Evolutionary conservation across 169 alveolate species (phyloP).

Genomic region (Cryptosporidium canis): DNA sequence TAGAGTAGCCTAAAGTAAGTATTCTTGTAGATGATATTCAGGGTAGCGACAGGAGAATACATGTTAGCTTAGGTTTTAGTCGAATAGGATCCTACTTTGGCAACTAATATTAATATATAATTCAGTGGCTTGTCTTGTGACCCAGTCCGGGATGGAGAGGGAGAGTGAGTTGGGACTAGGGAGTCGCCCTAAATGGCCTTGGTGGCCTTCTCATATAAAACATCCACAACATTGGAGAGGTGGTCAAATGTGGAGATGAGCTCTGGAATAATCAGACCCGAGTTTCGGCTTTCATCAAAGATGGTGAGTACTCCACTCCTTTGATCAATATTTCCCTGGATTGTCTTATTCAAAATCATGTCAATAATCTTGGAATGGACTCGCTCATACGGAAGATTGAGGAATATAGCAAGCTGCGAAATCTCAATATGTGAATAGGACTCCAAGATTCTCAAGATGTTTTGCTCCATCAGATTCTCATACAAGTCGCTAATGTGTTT

Average conservation of each 20-base stretch:
- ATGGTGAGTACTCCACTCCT: slow-evolving; percentile 91
- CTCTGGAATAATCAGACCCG: slow-evolving; percentile 79
- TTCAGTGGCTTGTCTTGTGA: neutral
- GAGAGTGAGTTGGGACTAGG: neutral
- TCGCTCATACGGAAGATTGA: slow-evolving; percentile 84
- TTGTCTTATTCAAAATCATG: slow-evolving; percentile 93
- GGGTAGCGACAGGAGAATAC: neutral
- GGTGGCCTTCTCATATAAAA: slow-evolving; percentile 82
- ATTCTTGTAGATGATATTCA: too few relatives aligned
- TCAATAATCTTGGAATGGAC: slow-evolving; percentile 88
- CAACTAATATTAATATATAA: neutral
- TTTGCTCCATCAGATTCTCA: slow-evolving; percentile 88
- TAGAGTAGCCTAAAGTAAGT: too few relatives aligned
- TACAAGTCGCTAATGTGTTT: slow-evolving; percentile 87
- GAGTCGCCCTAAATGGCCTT: neutral
- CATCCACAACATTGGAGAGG: slow-evolving; percentile 84
- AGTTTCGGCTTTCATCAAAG: slow-evolving; percentile 84
- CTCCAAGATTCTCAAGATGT: slow-evolving; percentile 87
- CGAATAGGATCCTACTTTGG: neutral
- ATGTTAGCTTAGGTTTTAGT: too few relatives aligned
- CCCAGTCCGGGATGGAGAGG: neutral
- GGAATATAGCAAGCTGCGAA: slow-evolving; percentile 84
- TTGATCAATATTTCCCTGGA: slow-evolving; percentile 94
- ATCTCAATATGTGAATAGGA: slow-evolving; percentile 92
- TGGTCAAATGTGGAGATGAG: slow-evolving; percentile 80